phyloP scores from a whole-genome alignment of 176 grass and related monocot species.

The Phragmites australis region DNA sequence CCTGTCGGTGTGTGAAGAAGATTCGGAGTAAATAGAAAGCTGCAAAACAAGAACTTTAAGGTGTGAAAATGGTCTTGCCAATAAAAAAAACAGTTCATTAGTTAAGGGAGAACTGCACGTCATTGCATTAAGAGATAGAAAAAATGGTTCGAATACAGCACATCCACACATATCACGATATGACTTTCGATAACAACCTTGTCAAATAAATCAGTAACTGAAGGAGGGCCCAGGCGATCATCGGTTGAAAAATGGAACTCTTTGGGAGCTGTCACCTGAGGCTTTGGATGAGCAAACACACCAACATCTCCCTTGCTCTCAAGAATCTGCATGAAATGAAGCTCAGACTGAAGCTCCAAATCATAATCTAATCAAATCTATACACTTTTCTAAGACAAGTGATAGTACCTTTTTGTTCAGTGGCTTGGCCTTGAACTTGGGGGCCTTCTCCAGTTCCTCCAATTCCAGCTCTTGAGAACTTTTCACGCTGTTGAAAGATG shows the following conservation, averaged over 20 bases:
- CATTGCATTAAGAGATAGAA: no score
- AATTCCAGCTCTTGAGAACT: constrained; percentile 85
- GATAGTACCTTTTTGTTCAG: constrained; percentile 72
- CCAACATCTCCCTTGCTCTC: constrained; percentile 68
- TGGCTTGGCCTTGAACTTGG: constrained; percentile 90
- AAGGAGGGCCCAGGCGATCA: constrained; percentile 71
- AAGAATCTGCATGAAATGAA: constrained; percentile 71
- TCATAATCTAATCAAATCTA: constrained; percentile 23
- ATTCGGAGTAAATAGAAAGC: constrained; percentile 80
- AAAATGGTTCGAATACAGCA: no score
- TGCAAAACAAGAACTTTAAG: constrained; percentile 46
- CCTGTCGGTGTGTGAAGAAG: constrained; percentile 59
- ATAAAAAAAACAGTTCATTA: neutral
- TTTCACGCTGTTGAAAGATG: constrained; percentile 63
- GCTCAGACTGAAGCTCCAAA: constrained; percentile 11
- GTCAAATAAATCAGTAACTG: constrained; percentile 68
- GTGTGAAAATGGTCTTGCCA: neutral
- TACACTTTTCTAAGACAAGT: neutral
- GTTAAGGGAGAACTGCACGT: no score
- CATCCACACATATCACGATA: neutral
- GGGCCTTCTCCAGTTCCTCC: constrained; percentile 84
- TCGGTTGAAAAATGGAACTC: constrained; percentile 89
- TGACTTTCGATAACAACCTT: constrained; percentile 48
- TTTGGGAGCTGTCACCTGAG: constrained; percentile 60
- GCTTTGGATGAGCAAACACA: constrained; percentile 48